Evolutionary conservation across 805 yeast species (phyloP), one percentile per base, ranked within the genome.

Genomic region (Candida qinlingensis): DNA sequence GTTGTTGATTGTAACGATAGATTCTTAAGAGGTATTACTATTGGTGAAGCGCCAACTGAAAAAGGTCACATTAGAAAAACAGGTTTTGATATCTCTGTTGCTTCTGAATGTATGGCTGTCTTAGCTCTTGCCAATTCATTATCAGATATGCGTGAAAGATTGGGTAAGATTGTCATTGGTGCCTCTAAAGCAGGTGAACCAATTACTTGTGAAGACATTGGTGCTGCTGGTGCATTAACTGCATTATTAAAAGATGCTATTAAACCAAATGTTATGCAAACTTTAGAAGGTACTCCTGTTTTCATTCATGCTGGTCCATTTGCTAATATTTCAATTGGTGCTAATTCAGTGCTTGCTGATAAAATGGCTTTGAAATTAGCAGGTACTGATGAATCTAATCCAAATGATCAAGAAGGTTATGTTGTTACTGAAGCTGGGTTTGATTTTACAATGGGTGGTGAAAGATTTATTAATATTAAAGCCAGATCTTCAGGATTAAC

Each of bases 391-490:
- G 46, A 51, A 37, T 36, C 40, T 6, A 76, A 74, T 46, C 69
- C 73, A 39, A 69, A 75, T 62, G 51, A 52, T 68, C 77, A 54
- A 64, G 76, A 81, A 46, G 98, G 98, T 56, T 92, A 80, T 64
- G 98, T 90, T 47, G 88, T 92, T 52, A 92, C 99, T 44, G 99
- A 92, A 69, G 97, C 98, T 37, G 99, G 99, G 46, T 92, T 92
- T 71, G 98, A 92, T 70, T 92, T 94, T 75, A 92, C 97, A 43
- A 92, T 92, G 98, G 99, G 99, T 56, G 98, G 98, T 59, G 99
- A 92, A 74, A 80, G 98, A 62, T 92, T 92, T 72, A 80, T 92
- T 70, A 89, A 92, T 74, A 92, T 92, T 68, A 92, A 92, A 73
- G 90, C 97, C 69, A 83, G 98, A 66, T 77, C 96, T 19, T 85